Conservation (phyloP, 495 filamentous ascomycete genomes). For the Umbilicaria muhlenbergii region DNA sequence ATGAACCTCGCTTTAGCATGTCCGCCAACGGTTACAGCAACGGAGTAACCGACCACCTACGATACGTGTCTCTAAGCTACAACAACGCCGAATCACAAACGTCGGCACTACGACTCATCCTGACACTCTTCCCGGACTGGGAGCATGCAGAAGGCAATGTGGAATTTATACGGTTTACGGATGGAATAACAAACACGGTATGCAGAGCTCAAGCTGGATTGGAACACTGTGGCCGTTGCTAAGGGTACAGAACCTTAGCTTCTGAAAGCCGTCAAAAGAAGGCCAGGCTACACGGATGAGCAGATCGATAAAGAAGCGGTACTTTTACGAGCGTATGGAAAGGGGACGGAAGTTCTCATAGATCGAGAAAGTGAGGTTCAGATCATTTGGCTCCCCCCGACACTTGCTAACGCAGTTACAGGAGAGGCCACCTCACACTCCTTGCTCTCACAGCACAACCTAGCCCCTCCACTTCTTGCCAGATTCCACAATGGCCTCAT, state of each 20-base stretch:
- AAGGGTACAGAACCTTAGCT: constrained; percentile 29
- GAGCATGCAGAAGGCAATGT: constrained; percentile 55
- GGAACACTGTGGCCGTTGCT: constrained; percentile 12
- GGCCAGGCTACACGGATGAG: constrained; percentile 56
- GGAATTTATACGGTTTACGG: constrained; percentile 81
- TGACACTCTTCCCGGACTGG: constrained; percentile 76
- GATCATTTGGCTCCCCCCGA: neutral
- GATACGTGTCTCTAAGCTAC: constrained; percentile 61
- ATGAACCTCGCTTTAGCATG: too few relatives aligned
- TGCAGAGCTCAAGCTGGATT: constrained; percentile 9
- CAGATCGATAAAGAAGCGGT: constrained; percentile 77
- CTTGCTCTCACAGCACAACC: constrained; percentile 58
- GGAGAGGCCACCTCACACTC: constrained; percentile 56
- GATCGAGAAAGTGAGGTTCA: constrained; percentile 72
- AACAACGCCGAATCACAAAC: constrained; percentile 55
- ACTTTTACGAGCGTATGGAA: constrained; percentile 84
- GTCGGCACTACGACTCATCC: constrained; percentile 63
- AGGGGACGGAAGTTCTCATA: constrained; percentile 88
- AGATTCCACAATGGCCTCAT: constrained; percentile 94
- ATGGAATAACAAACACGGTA: constrained; percentile 95
- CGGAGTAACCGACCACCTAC: constrained; percentile 11
- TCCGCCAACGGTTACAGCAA: too few relatives aligned
- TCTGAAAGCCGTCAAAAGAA: constrained; percentile 72
- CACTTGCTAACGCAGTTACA: constrained; percentile 15
- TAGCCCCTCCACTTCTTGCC: constrained; percentile 77